Conservation (phyloP, 192 early-diverging fungal genomes). For the Gryganskiella cystojenkinii region DNA sequence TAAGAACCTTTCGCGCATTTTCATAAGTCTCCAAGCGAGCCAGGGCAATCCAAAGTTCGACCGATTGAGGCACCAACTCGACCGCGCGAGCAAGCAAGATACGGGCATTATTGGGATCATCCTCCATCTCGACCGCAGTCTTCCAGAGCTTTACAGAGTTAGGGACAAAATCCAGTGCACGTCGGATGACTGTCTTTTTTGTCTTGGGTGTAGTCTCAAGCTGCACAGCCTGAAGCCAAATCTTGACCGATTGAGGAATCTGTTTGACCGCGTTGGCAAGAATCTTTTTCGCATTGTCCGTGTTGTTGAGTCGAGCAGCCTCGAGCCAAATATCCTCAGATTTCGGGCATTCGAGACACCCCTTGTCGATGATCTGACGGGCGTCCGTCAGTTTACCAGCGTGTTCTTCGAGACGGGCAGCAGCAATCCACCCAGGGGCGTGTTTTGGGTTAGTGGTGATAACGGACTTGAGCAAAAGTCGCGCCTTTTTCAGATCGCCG, state of each 20-base stretch:
- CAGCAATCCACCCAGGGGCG: slow-evolving; percentile 98
- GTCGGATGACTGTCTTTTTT: slow-evolving; percentile 85
- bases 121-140: slow-evolving; percentile 89
- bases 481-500: slow-evolving; percentile 91
- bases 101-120: slow-evolving; percentile 91
- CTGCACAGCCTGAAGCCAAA: slow-evolving; percentile 91
- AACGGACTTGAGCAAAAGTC: slow-evolving; percentile 89
- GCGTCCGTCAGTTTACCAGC: slow-evolving; percentile 88
- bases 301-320: slow-evolving; percentile 87
- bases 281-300: slow-evolving; percentile 88
- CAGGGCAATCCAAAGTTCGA: slow-evolving; percentile 96
- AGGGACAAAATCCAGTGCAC: slow-evolving; percentile 94
- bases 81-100: slow-evolving; percentile 93
- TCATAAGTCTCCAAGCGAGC: slow-evolving; percentile 91
- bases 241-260: slow-evolving; percentile 90
- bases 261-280: slow-evolving; percentile 91
- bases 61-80: slow-evolving; percentile 89
- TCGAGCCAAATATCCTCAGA: slow-evolving; percentile 98
- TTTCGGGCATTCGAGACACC: slow-evolving; percentile 94
- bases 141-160: slow-evolving; percentile 95
- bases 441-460: slow-evolving; percentile 95
- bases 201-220: slow-evolving; percentile 82
- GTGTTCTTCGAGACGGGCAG: slow-evolving; percentile 95
- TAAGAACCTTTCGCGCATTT: slow-evolving; percentile 90
- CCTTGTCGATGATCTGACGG: slow-evolving; percentile 86